phyloP scores from a whole-genome alignment of 2,329 filamentous ascomycete genomes.

The Cercospora zeae-maydis region DNA sequence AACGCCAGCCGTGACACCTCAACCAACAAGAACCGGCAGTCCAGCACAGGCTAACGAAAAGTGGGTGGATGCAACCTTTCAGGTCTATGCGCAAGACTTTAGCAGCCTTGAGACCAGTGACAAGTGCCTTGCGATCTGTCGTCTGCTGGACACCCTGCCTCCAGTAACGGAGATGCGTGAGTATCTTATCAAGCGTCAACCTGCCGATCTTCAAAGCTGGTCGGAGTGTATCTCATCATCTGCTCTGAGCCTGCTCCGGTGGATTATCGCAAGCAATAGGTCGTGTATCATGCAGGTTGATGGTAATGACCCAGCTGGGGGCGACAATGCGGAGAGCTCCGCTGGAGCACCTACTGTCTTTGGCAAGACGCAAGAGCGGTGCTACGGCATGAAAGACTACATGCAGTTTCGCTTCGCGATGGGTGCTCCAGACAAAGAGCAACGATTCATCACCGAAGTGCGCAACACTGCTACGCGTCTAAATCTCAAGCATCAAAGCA shows the following conservation, averaged over 20 bases:
- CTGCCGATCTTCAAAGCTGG: slow-evolving; percentile 51
- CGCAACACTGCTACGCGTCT: slow-evolving; percentile 43
- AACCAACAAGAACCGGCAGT: slow-evolving; percentile 11
- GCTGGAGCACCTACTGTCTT: slow-evolving; percentile 15
- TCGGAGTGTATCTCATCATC: slow-evolving; percentile 60
- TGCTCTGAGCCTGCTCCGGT: slow-evolving; percentile 67
- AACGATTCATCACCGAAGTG: slow-evolving; percentile 65
- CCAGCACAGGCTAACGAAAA: slow-evolving; percentile 22
- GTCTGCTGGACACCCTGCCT: slow-evolving; percentile 58
- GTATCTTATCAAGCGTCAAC: slow-evolving; percentile 39
- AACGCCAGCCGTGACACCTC: slow-evolving; percentile 14
- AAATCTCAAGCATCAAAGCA: slow-evolving; percentile 56
- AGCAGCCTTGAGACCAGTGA: slow-evolving; percentile 48
- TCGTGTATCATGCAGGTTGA: slow-evolving; percentile 80
- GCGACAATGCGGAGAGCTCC: slow-evolving; percentile 10
- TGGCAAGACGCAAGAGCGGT: slow-evolving; percentile 38
- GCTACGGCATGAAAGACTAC: slow-evolving; percentile 63
- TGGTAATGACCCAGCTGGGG: slow-evolving; percentile 19
- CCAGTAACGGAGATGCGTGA: slow-evolving; percentile 56
- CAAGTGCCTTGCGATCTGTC: slow-evolving; percentile 52
- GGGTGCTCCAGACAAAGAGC: slow-evolving; percentile 82
- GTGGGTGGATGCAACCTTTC: slow-evolving; percentile 38
- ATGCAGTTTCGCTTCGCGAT: slow-evolving; percentile 85
- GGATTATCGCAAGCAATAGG: slow-evolving; percentile 86
- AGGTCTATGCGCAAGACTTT: slow-evolving; percentile 55